These are phyloP conservation scores for Coemansia pectinata DNA, from an alignment of 192 early-diverging fungal species.

Conservation along the genomic window DNA sequence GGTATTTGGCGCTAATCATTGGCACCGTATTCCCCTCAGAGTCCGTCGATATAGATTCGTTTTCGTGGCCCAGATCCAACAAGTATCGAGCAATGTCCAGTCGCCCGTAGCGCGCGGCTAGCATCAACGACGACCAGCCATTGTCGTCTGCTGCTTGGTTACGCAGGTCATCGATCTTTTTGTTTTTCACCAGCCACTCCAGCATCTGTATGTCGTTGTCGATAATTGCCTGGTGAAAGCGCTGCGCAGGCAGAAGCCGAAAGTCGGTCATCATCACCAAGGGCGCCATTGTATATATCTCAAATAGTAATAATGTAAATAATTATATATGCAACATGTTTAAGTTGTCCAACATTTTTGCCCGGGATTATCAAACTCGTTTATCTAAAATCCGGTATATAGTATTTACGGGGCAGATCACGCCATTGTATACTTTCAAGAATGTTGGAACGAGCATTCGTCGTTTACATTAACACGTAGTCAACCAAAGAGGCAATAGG, in stretches of 20 bases:
- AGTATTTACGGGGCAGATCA: neutral
- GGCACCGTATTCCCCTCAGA: constrained; percentile 45
- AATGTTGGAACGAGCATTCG: neutral
- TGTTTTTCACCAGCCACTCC: constrained; percentile 36
- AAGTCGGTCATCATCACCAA: constrained; percentile 40
- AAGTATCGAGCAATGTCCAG: constrained; percentile 35
- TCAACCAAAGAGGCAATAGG: constrained; percentile 21
- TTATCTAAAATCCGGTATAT: neutral
- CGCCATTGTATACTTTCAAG: neutral
- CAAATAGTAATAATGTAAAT: neutral
- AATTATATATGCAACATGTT: neutral
- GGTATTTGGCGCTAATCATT: constrained; percentile 50
- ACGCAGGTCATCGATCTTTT: constrained; percentile 40
- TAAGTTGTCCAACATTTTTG: neutral
- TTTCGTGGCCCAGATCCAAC: constrained; percentile 43
- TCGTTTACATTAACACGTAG: constrained; percentile 1
- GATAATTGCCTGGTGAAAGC: constrained; percentile 41
- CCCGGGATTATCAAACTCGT: neutral
- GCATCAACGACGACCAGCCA: constrained; percentile 52
- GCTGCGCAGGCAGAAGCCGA: constrained; percentile 32
- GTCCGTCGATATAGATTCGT: constrained; percentile 37
- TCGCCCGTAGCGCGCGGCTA: constrained; percentile 44
- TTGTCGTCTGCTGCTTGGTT: constrained; percentile 37
- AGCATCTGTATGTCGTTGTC: constrained; percentile 44
- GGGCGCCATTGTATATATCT: constrained; percentile 11